Evolutionary conservation across 345 rosid species (phyloP).

Genomic region (Euclidium syriacum): DNA sequence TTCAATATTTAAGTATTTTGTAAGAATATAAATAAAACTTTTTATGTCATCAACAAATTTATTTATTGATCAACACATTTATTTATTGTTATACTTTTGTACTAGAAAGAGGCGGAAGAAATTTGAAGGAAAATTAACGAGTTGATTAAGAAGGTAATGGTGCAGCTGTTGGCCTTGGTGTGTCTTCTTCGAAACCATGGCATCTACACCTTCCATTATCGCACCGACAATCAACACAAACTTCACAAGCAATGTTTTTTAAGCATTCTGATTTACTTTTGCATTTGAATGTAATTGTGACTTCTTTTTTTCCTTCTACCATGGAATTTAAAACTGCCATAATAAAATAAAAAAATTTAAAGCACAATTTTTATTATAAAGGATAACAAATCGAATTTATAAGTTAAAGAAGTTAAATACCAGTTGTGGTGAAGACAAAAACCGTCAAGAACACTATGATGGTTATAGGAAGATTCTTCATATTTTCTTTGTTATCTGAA

Average conservation of each 20-base stretch:
- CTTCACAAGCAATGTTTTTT: not conserved
- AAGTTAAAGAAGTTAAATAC: not conserved
- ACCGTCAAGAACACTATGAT: not conserved
- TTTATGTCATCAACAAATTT: no score
- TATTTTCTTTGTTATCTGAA: not conserved
- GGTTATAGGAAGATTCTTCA: conserved; percentile 9
- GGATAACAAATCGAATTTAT: not conserved
- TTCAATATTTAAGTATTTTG: no score
- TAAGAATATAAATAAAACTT: no score
- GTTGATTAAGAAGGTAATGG: not conserved
- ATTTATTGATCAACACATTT: no score
- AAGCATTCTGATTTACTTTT: not conserved
- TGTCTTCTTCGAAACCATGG: not conserved
- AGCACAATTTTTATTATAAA: not conserved
- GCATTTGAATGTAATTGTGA: not conserved
- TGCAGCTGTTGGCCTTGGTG: not conserved
- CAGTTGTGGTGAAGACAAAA: not conserved
- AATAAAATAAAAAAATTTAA: not conserved
- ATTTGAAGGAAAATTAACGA: no score
- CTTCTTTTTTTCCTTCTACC: not conserved
- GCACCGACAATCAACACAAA: conserved; percentile 6
- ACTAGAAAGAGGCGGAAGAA: no score
- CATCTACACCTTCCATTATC: not conserved
- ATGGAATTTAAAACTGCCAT: not conserved
- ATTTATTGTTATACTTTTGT: no score